Conservation (phyloP, 176 grass and related monocot species). For the Panicum miliaceum region DNA sequence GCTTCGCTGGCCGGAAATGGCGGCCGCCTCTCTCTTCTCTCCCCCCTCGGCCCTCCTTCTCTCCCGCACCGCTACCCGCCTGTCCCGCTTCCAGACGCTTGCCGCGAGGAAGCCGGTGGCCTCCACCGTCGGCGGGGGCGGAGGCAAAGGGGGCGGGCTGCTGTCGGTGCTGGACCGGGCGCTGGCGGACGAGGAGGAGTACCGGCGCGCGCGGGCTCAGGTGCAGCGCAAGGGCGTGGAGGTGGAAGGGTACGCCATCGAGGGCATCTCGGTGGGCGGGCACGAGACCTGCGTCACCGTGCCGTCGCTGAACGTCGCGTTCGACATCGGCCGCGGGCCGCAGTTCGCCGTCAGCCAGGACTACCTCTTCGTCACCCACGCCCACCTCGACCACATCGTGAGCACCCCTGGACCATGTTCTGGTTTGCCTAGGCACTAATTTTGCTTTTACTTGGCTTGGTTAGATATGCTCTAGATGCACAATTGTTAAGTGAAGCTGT, state of each 20-base stretch:
- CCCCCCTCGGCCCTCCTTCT: constrained; percentile 28
- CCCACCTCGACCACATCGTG: constrained; percentile 95
- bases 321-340: constrained; percentile 90
- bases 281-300: constrained; percentile 90
- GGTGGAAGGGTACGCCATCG: constrained; percentile 81
- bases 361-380: constrained; percentile 95
- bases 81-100: constrained; percentile 41
- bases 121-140: constrained; percentile 13
- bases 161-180: constrained; percentile 81
- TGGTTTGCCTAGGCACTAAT: background rate
- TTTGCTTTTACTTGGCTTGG: constrained; percentile 22
- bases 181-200: constrained; percentile 87
- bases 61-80: background rate
- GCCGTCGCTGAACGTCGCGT: constrained; percentile 77
- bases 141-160: constrained; percentile 32
- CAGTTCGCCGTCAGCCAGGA: constrained; percentile 76
- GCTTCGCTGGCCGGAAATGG: constrained; percentile 40
- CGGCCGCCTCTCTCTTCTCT: constrained; percentile 51
- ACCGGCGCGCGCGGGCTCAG: constrained; percentile 83
- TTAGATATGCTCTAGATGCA: background rate
- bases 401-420: constrained; percentile 30
- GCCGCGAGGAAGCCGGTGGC: constrained; percentile 51
- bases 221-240: constrained; percentile 83
- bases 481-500: constrained; percentile 5
- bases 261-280: constrained; percentile 89